A percentile compares a stretch with the other conserved stretches of the same genome.
phyloP scores from a whole-genome alignment of 805 yeast genomes.

The Nakazawaea holstii region DNA sequence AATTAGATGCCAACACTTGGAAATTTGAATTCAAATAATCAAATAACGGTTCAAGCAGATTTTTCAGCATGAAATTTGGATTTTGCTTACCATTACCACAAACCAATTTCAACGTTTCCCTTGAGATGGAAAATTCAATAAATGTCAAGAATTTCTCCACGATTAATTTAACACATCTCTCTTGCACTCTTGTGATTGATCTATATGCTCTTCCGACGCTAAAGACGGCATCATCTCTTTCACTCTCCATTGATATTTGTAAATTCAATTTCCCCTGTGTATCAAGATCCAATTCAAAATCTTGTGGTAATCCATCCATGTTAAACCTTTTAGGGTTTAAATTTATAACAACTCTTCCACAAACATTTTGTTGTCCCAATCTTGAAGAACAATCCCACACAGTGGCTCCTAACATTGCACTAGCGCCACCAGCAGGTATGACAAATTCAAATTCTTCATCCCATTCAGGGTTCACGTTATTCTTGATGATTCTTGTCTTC shows the following conservation, averaged over 20 bases:
- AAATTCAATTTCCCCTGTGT: constrained; percentile 64
- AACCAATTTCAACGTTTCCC: constrained; percentile 45
- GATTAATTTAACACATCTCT: constrained; percentile 60
- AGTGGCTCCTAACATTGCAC: constrained; percentile 47
- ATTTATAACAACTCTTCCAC: constrained; percentile 58
- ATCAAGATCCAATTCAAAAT: constrained; percentile 52
- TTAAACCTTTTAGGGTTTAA: constrained; percentile 56
- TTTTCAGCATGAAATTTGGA: constrained; percentile 42
- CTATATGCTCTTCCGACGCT: constrained; percentile 74
- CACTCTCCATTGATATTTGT: constrained; percentile 72
- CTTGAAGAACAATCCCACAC: constrained; percentile 62
- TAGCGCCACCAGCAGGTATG: constrained; percentile 24
- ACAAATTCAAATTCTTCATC: constrained; percentile 72
- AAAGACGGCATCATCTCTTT: constrained; percentile 74
- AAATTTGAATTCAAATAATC: constrained; percentile 69
- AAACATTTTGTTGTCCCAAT: constrained; percentile 50
- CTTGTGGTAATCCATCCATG: constrained; percentile 66
- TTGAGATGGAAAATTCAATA: constrained; percentile 30
- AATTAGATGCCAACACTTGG: constrained; percentile 51
- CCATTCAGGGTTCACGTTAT: constrained; percentile 72
- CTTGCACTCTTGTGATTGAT: constrained; percentile 56
- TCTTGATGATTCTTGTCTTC: constrained; percentile 59
- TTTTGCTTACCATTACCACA: constrained; percentile 45
- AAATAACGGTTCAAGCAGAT: constrained; percentile 67
- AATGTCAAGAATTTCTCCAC: constrained; percentile 69